Conservation (phyloP, 2,329 filamentous ascomycete species). For the Fusarium lateritium region DNA sequence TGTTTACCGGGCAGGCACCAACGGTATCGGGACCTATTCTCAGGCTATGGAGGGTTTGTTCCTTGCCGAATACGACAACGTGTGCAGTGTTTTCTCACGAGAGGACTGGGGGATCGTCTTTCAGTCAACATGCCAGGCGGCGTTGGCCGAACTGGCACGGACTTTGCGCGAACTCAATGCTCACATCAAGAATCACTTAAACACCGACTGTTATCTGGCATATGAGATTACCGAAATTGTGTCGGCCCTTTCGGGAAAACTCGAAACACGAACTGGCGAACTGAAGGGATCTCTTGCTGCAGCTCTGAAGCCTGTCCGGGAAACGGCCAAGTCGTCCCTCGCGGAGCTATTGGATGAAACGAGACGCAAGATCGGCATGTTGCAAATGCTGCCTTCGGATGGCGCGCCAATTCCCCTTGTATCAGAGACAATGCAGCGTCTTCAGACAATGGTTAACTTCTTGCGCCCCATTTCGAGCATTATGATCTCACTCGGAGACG, state of each 20-base stretch:
- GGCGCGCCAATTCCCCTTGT: slow-evolving; percentile 84
- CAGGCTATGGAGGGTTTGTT: slow-evolving; percentile 90
- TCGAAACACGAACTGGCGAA: slow-evolving; percentile 88
- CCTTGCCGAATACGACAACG: slow-evolving; percentile 89
- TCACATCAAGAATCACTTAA: slow-evolving; percentile 88
- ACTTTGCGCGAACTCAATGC: slow-evolving; percentile 91
- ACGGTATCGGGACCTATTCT: slow-evolving; percentile 91
- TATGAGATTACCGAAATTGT: slow-evolving; percentile 97
- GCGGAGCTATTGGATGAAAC: slow-evolving; percentile 88
- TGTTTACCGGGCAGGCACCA: slow-evolving; percentile 89
- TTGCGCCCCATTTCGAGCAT: slow-evolving; percentile 89
- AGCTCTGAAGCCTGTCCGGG: slow-evolving; percentile 88
- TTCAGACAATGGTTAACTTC: slow-evolving; percentile 91
- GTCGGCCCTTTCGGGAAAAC: slow-evolving; percentile 80
- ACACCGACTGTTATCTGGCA: slow-evolving; percentile 93
- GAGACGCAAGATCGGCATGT: slow-evolving; percentile 74
- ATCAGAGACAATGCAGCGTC: slow-evolving; percentile 85
- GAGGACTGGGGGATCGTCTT: slow-evolving; percentile 89
- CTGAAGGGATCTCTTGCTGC: slow-evolving; percentile 87
- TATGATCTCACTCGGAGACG: slow-evolving; percentile 92
- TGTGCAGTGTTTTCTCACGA: slow-evolving; percentile 86
- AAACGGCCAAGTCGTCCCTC: slow-evolving; percentile 91
- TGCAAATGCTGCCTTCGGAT: slow-evolving; percentile 81
- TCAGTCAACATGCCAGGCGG: slow-evolving; percentile 81
- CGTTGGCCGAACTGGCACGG: slow-evolving; percentile 85